phyloP scores from a whole-genome alignment of 768 basidiomycete genomes.

The Amanita pallidorosea region DNA sequence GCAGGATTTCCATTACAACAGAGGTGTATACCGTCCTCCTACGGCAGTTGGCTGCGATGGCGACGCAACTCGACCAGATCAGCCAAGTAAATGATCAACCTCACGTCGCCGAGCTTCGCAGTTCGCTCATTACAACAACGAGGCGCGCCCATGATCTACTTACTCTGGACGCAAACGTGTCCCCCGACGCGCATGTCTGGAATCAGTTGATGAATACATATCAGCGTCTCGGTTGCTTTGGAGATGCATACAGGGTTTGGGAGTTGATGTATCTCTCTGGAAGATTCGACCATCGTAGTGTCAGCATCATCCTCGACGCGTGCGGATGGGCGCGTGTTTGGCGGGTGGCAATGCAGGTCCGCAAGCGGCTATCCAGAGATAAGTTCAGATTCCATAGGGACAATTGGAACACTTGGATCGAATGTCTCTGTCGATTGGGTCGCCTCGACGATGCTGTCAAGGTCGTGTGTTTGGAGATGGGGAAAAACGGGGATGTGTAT shows the following conservation, averaged over 20 bases:
- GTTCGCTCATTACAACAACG: constrained; percentile 35
- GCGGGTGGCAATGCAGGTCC: constrained; percentile 42
- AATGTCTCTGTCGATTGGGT: constrained; percentile 72
- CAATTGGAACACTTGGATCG: constrained; percentile 78
- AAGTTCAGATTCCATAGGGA: constrained; percentile 46
- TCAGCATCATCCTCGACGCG: constrained; percentile 80
- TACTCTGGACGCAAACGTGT: constrained; percentile 67
- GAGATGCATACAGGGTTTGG: constrained; percentile 73
- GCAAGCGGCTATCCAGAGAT: constrained; percentile 35
- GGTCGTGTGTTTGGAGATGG: constrained; percentile 58
- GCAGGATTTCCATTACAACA: constrained; percentile 46
- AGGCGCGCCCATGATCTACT: constrained; percentile 65
- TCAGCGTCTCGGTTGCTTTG: constrained; percentile 62
- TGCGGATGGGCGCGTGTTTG: constrained; percentile 55
- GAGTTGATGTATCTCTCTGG: constrained; percentile 55
- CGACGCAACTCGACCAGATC: constrained; percentile 19
- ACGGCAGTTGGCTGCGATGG: constrained; percentile 38
- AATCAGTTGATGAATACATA: constrained; percentile 89
- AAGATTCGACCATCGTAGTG: constrained; percentile 46
- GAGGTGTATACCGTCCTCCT: constrained; percentile 63
- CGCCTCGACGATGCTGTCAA: constrained; percentile 57
- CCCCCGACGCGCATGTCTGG: constrained; percentile 59
- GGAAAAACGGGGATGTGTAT: constrained; percentile 27
- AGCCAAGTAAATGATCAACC: not conserved
- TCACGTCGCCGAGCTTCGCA: constrained; percentile 10